Conservation (phyloP, 106 monocot genomes). For the Dendrobium catenatum region DNA sequence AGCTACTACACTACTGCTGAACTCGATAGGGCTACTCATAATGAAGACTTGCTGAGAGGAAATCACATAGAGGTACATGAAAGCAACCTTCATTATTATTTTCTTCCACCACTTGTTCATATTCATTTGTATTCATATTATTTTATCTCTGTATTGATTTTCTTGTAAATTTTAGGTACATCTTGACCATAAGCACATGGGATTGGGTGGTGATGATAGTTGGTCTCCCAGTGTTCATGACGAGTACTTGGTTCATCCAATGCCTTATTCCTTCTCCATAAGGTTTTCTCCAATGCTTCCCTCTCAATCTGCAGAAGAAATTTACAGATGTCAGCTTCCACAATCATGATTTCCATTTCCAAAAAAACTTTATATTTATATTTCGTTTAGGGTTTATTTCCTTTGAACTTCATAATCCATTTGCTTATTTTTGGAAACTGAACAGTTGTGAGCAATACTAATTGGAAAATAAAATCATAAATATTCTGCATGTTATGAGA, state of each 20-base stretch:
- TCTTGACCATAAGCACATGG: conserved; percentile 98
- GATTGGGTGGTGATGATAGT: conserved; percentile 89
- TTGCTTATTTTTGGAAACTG: no score
- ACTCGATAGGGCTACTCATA: conserved; percentile 75
- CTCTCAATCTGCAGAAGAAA: conserved; percentile 46
- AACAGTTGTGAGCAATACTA: no score
- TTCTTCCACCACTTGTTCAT: no score
- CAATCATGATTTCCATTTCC: not conserved
- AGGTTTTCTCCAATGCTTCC: conserved; percentile 57
- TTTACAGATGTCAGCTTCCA: conserved; percentile 58
- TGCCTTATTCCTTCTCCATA: conserved; percentile 59
- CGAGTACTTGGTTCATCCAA: conserved; percentile 64
- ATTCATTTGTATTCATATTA: no score
- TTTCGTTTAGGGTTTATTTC: no score
- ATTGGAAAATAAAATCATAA: no score
- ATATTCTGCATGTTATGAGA: no score
- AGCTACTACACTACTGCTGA: conserved; percentile 69
- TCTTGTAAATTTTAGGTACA: conserved; percentile 57
- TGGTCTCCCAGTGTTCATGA: conserved; percentile 87
- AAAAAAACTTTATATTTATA: not conserved
- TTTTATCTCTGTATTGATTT: not conserved
- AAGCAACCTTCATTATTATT: no score
- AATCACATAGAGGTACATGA: conserved; percentile 69
- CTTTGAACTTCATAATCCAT: no score
- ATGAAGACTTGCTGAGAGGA: conserved; percentile 70